Percentiles rank a stretch among this genome's conserved stretches.
phyloP scores from a whole-genome alignment of 1,284 basidiomycete species.

The Cerioporus squamosus region DNA sequence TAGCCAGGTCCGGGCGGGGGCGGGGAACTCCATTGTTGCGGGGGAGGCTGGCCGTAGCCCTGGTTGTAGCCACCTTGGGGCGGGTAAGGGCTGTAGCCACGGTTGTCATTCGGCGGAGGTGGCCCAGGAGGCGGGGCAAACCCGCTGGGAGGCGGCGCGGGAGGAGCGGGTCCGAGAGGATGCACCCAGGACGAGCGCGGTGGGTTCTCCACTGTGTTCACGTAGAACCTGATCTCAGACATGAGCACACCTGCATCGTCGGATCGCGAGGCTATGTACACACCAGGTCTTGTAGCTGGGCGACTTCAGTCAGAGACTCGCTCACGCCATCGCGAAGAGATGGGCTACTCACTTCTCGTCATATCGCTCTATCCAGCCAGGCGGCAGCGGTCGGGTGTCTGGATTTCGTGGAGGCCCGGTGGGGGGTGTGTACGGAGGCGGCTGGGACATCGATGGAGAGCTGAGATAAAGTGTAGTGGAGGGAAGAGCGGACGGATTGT shows the following conservation, averaged over 20 bases:
- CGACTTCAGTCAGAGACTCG: constrained; percentile 13
- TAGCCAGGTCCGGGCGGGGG: constrained; percentile 17
- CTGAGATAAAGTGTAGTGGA: constrained; percentile 24
- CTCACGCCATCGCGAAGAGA: constrained; percentile 1
- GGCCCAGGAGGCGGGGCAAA: constrained; percentile 50
- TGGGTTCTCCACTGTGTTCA: constrained; percentile 62
- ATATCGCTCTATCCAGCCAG: constrained; percentile 73
- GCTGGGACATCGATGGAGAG: constrained; percentile 42
- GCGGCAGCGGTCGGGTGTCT: constrained; percentile 65
- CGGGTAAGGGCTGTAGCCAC: constrained; percentile 28
- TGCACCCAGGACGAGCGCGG: constrained; percentile 71
- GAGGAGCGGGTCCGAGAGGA: constrained; percentile 54
- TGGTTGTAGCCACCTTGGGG: constrained; percentile 22
- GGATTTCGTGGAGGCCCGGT: constrained; percentile 48
- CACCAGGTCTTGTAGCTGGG: constrained; percentile 72
- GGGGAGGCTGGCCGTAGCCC: constrained; percentile 28
- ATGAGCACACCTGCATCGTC: background rate
- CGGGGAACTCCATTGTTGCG: constrained; percentile 24
- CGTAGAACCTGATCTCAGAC: constrained; percentile 63
- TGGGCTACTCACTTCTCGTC: constrained; percentile 63
- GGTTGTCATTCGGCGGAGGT: constrained; percentile 40
- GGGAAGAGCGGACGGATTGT: constrained; percentile 18
- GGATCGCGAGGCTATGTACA: constrained; percentile 17
- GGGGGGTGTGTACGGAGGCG: constrained; percentile 43
- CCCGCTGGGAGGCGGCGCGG: constrained; percentile 39